A percentile compares a stretch with the other conserved stretches of the same genome.
Evolutionary conservation across 179 eudicot genomes (phyloP).

Genomic region (Heliamphora ciliata): DNA sequence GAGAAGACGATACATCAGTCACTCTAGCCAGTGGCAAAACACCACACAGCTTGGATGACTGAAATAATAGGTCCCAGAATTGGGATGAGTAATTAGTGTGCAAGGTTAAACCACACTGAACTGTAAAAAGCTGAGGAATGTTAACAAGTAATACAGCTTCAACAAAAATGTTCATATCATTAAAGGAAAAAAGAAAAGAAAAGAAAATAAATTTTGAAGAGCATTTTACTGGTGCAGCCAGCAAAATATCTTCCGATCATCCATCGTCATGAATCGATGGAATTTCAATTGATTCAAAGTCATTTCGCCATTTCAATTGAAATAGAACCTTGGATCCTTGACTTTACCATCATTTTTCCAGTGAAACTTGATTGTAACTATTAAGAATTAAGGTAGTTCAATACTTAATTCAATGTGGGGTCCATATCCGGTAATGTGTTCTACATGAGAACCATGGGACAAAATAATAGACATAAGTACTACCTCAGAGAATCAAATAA

Average conservation of each 20-base stretch:
- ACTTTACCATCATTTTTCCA: neutral
- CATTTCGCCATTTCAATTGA: neutral
- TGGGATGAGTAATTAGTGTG: neutral
- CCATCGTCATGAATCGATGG: neutral
- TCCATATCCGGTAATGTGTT: neutral
- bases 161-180: neutral
- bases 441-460: neutral
- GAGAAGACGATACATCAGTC: neutral
- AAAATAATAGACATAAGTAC: neutral
- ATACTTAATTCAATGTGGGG: neutral
- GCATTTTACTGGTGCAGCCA: neutral
- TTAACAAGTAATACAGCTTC: neutral
- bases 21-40: neutral
- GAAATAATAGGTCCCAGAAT: neutral
- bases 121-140: neutral
- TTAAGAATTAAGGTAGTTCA: neutral
- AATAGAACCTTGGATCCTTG: neutral
- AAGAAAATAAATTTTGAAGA: neutral
- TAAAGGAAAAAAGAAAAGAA: neutral
- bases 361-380: neutral
- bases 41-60: neutral
- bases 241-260: neutral
- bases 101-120: neutral
- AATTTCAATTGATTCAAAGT: neutral
- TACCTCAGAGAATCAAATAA: neutral